phyloP scores from a whole-genome alignment of 1,284 basidiomycete species.

The Rugosomyces carneus region DNA sequence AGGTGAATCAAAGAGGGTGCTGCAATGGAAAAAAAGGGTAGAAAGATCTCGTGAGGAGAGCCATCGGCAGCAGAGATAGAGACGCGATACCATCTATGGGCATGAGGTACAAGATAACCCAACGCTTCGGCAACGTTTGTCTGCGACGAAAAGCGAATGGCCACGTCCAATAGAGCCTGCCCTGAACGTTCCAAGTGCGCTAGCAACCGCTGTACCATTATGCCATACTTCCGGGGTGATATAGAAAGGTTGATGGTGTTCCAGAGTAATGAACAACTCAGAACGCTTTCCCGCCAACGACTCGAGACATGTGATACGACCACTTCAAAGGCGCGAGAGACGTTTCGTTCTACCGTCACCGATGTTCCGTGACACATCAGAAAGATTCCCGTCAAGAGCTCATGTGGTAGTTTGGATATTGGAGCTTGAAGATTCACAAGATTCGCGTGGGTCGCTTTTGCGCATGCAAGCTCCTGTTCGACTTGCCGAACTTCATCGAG shows the following conservation, averaged over 20 bases:
- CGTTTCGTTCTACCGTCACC: constrained; percentile 15
- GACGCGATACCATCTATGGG: constrained; percentile 31
- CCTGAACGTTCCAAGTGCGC: constrained; percentile 29
- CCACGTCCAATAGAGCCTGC: constrained; percentile 29
- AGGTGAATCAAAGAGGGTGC: constrained; percentile 32
- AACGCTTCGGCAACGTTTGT: constrained; percentile 21
- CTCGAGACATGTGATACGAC: constrained; percentile 33
- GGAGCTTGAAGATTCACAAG: constrained; percentile 28
- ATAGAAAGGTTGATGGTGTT: constrained; percentile 27
- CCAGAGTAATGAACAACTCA: constrained; percentile 35
- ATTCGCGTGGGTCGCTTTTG: constrained; percentile 24
- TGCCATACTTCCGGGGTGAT: constrained; percentile 6
- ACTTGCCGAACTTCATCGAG: constrained; percentile 25
- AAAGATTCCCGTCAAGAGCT: constrained; percentile 34
- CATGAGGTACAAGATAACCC: constrained; percentile 23
- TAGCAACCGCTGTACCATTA: constrained; percentile 11
- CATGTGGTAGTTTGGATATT: constrained; percentile 32
- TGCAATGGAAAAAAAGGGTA: constrained; percentile 19
- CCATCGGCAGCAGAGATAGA: constrained; percentile 24
- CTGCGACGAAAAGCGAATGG: constrained; percentile 21
- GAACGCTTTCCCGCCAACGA: constrained; percentile 31
- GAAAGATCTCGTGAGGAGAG: constrained; percentile 21
- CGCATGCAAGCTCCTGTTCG: constrained; percentile 24
- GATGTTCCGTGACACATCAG: constrained; percentile 23
- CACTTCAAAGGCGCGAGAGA: constrained; percentile 20